A percentile compares a stretch with the other conserved stretches of the same genome.
Conservation (phyloP, 1,139 yeast species). For the Ogataea hybrid region DNA sequence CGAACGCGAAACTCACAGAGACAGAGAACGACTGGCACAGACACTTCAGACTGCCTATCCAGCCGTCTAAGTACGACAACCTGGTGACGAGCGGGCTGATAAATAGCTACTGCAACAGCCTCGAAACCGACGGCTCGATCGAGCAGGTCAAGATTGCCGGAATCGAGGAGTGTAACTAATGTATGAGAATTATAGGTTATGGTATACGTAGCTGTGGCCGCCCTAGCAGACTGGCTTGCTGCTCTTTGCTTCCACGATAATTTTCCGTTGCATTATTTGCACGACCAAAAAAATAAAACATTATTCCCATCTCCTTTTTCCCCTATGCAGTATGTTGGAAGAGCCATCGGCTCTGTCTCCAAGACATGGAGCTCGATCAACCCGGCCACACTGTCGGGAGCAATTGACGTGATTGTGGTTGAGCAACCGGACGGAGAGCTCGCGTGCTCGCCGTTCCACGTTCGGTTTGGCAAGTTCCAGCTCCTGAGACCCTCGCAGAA, state of each 20-base stretch:
- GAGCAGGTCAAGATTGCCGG: constrained; percentile 62
- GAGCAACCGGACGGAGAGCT: constrained; percentile 83
- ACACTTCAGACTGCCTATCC: constrained; percentile 65
- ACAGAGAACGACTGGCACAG: constrained; percentile 67
- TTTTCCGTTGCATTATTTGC: not conserved
- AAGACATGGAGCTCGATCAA: constrained; percentile 97
- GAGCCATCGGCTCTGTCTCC: constrained; percentile 92
- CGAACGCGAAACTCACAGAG: constrained; percentile 53
- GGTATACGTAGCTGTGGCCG: no score
- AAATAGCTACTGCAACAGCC: constrained; percentile 65
- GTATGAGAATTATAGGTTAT: constrained; percentile 38
- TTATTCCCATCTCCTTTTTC: constrained; percentile 2
- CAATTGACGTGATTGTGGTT: constrained; percentile 95
- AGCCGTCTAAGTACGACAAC: constrained; percentile 76
- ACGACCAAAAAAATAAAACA: constrained; percentile 28
- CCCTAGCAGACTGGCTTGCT: not conserved
- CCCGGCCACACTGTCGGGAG: constrained; percentile 95
- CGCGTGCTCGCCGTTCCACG: constrained; percentile 95
- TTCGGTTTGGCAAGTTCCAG: constrained; percentile 92
- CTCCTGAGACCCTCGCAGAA: constrained; percentile 94
- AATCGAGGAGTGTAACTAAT: constrained; percentile 22
- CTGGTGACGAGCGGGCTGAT: constrained; percentile 69
- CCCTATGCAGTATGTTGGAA: constrained; percentile 86
- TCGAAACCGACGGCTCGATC: constrained; percentile 60
- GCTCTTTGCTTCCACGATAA: not conserved